Evolutionary conservation across 2,329 filamentous ascomycete genomes (phyloP), one percentile per base, ranked within the genome.

Genomic region (Uncinocarpus reesii): DNA sequence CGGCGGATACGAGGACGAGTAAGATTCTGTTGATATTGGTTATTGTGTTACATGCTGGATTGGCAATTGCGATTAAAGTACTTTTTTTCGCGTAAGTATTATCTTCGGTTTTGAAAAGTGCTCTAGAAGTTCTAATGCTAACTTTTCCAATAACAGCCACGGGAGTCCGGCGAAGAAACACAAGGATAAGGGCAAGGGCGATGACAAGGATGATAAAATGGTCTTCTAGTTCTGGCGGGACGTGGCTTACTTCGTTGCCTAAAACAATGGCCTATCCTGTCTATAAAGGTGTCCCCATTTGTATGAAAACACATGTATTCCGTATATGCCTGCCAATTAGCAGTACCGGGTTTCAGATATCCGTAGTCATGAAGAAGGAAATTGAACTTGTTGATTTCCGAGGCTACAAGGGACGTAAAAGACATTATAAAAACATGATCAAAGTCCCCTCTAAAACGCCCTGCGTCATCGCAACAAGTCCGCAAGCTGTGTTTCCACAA

Each of bases 41-140:
- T 21, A 77, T 96, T 24, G 76, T 78, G 24, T 73, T 96, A 53
- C 92, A 98, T 69, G 82, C 88, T 23, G 92, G 84, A n/a, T 74
- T 98, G 56, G 80, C 90, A 1, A 79, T 96, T 59, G 86, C 90
- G 3, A 96, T 98, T 69, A 96, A 96, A 76, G 83, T 95, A 51
- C 71, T 96, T 23, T 96, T 96, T 76, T 98, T 98, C 69, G 89
- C 88, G 57, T 77, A 71, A 52, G 75, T 68, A 40, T 29, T 15
- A n/a, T 10, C 24, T 11, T 29, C 7, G 8, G 20, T 23, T 34
- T 48, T n/a, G n/a, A n/a, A 7, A 18, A 28, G 26, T 28, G 20
- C 32, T 44, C 13, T 2, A 15, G 20, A 3, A 23, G 13, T 13
- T 6, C 21, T 15, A 20, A 2, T 40, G 49, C 56, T 55, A 41